Evolutionary conservation across 2,329 filamentous ascomycete genomes (phyloP).

Genomic region (Colletotrichum sp.): DNA sequence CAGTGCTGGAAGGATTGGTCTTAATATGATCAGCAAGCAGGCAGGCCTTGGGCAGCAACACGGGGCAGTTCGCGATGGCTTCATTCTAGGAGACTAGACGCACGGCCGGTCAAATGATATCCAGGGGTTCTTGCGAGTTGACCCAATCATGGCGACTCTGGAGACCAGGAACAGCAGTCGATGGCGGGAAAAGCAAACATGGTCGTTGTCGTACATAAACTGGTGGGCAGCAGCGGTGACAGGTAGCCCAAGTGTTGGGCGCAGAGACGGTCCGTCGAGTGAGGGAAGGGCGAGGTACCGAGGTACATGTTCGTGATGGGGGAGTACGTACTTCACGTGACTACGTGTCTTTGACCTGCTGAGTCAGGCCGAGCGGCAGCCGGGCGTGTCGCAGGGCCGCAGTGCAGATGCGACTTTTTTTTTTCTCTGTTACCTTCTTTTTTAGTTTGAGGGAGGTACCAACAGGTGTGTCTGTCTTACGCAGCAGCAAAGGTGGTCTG

Average conservation of each 20-base stretch:
- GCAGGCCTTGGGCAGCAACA: background rate
- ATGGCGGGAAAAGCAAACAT: slow-evolving; percentile 10
- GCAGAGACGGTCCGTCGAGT: background rate
- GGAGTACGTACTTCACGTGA: background rate
- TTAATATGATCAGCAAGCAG: background rate
- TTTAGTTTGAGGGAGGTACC: background rate
- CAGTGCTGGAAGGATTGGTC: background rate
- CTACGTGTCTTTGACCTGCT: slow-evolving; percentile 21
- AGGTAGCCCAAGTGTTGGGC: background rate
- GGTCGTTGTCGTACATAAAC: background rate
- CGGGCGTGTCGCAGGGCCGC: slow-evolving; percentile 1
- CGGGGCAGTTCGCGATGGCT: background rate
- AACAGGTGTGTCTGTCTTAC: background rate
- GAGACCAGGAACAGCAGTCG: slow-evolving; percentile 7
- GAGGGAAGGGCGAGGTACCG: background rate
- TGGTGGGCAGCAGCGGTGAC: background rate
- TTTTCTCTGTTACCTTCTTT: background rate
- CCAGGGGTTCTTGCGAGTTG: background rate
- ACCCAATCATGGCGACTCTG: background rate
- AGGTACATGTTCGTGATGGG: background rate
- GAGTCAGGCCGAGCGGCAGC: slow-evolving; percentile 14
- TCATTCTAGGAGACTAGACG: background rate
- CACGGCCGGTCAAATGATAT: background rate
- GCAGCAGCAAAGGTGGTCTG: background rate
- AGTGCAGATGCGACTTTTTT: background rate